Conservation (phyloP, 345 rosid genomes). For the Bruguiera parviflora region DNA sequence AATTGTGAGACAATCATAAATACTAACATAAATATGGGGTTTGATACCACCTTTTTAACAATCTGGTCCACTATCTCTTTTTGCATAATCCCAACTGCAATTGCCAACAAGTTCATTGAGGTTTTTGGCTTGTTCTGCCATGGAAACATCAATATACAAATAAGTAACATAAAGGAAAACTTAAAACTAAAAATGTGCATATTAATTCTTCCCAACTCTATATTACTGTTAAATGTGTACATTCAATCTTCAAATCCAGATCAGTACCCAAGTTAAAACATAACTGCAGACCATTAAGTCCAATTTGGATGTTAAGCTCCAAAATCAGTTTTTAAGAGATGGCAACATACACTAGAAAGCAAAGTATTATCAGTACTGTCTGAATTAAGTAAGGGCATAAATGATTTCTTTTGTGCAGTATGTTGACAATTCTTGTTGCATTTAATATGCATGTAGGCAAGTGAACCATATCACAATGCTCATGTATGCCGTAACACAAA, state of each 20-base stretch:
- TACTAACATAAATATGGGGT: conserved; percentile 3
- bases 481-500: not conserved
- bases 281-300: not conserved
- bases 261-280: too few species aligned
- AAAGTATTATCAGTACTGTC: not conserved
- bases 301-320: not conserved
- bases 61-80: conserved; percentile 62
- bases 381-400: not conserved
- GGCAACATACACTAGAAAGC: not conserved
- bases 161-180: not conserved
- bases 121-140: conserved; percentile 38
- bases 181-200: not conserved
- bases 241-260: too few species aligned
- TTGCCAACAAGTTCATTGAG: conserved; percentile 52
- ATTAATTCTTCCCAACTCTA: not conserved
- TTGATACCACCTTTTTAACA: conserved; percentile 50
- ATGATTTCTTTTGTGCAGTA: not conserved
- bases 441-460: not conserved
- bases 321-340: not conserved
- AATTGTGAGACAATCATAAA: not conserved
- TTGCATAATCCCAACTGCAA: conserved; percentile 76
- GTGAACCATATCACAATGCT: not conserved
- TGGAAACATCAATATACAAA: not conserved
- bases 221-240: not conserved
- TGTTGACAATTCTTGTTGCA: not conserved